Evolutionary conservation across 2,329 filamentous ascomycete species (phyloP).

Genomic region (Diaporthe capsici): DNA sequence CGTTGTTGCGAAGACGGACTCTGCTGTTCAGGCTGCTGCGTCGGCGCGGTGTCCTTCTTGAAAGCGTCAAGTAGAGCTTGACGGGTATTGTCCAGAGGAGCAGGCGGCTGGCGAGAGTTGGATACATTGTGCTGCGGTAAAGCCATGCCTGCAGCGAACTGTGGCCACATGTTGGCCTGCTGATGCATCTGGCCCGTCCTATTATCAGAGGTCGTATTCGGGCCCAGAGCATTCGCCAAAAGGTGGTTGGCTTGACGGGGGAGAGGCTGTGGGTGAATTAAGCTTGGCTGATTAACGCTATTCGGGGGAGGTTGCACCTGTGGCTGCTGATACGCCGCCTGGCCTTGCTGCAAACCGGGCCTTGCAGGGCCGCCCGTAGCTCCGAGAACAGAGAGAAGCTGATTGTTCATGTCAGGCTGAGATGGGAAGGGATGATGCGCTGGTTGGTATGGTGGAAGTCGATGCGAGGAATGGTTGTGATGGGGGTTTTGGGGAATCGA

Average conservation of each 20-base stretch:
- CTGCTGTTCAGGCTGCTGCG: conserved; percentile 42
- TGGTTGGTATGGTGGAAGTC: conserved; percentile 61
- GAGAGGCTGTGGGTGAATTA: conserved; percentile 45
- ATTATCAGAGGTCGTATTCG: conserved; percentile 18
- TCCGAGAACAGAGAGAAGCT: conserved; percentile 45
- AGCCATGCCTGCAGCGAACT: conserved; percentile 20
- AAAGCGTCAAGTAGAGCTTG: conserved; percentile 62
- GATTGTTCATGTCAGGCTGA: conserved; percentile 48
- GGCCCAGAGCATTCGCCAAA: conserved; percentile 5
- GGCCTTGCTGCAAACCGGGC: conserved; percentile 35
- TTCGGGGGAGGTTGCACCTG: conserved; percentile 42
- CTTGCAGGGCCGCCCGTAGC: conserved; percentile 39
- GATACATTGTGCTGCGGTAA: conserved; percentile 31
- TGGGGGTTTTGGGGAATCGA: conserved; percentile 71
- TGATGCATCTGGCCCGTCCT: conserved; percentile 36
- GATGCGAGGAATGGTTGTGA: conserved; percentile 65
- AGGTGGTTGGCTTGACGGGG: conserved; percentile 39
- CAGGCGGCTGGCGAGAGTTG: conserved; percentile 42
- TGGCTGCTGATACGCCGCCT: conserved; percentile 35
- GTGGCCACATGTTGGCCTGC: conserved; percentile 30
- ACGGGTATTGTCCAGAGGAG: conserved; percentile 57
- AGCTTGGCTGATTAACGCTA: conserved; percentile 22
- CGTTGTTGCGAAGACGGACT: conserved; percentile 38
- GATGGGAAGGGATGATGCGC: conserved; percentile 66
- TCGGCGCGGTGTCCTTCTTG: conserved; percentile 49